A percentile compares a stretch with the other conserved stretches of the same genome.
Evolutionary conservation across 495 filamentous ascomycete genomes (phyloP).

Genomic region (Podospora anserina): DNA sequence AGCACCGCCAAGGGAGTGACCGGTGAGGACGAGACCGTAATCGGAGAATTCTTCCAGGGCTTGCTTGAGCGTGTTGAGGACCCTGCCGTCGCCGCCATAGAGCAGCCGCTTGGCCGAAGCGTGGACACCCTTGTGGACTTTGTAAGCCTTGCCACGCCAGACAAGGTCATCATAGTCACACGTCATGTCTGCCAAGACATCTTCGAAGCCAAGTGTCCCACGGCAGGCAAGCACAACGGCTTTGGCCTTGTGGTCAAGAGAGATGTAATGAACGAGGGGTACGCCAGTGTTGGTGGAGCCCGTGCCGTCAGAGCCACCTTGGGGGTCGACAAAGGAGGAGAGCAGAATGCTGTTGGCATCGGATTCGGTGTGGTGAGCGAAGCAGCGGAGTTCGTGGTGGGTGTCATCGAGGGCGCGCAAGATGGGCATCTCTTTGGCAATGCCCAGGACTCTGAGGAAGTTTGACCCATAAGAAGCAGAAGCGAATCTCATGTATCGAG

Average conservation of each 20-base stretch:
- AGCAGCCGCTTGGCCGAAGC: slow-evolving; percentile 70
- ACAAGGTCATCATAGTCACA: slow-evolving; percentile 74
- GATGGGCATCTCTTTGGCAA: slow-evolving; percentile 49
- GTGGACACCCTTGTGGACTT: slow-evolving; percentile 81
- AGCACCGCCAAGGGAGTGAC: slow-evolving; percentile 73
- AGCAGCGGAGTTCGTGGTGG: slow-evolving; percentile 65
- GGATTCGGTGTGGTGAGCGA: slow-evolving; percentile 66
- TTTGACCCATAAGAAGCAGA: slow-evolving; percentile 72
- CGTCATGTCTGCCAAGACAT: slow-evolving; percentile 76
- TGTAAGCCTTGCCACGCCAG: slow-evolving; percentile 65
- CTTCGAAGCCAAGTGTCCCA: slow-evolving; percentile 76
- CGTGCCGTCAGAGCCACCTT: slow-evolving; percentile 67
- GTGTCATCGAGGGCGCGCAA: slow-evolving; percentile 49
- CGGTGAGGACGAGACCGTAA: slow-evolving; percentile 73
- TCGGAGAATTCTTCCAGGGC: slow-evolving; percentile 67
- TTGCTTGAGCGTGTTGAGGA: slow-evolving; percentile 65
- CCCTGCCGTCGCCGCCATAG: slow-evolving; percentile 59
- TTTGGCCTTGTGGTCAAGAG: slow-evolving; percentile 72
- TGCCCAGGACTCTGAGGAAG: slow-evolving; percentile 68
- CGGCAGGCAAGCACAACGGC: slow-evolving; percentile 73
- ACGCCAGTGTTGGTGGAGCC: slow-evolving; percentile 71
- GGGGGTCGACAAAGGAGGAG: slow-evolving; percentile 72
- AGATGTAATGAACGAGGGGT: slow-evolving; percentile 76
- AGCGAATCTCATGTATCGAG: slow-evolving; percentile 72
- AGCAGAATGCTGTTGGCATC: slow-evolving; percentile 67